Conservation (phyloP, 75 land plant species). For the Ceratopteris richardii region DNA sequence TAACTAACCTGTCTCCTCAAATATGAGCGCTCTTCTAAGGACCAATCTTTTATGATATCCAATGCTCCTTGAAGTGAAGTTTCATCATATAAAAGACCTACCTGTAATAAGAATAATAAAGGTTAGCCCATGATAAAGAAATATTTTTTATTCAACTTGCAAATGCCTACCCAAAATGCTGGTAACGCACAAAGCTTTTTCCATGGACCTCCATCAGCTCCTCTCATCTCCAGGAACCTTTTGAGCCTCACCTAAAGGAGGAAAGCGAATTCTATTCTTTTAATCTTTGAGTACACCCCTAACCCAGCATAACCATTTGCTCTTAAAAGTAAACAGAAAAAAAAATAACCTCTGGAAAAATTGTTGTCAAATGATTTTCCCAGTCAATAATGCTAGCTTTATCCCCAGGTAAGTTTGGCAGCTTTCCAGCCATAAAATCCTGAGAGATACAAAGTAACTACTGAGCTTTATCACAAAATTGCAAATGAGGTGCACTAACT, state of each 20-base stretch:
- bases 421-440: constrained; percentile 90
- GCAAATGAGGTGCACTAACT: not conserved
- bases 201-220: constrained; percentile 99
- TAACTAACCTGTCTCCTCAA: constrained; percentile 61
- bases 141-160: not conserved
- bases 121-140: not conserved
- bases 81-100: constrained; percentile 91
- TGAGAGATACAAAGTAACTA: constrained; percentile 15
- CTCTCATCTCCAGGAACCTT: constrained; percentile 97
- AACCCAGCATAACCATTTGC: no score
- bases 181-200: constrained; percentile 95
- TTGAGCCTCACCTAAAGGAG: constrained; percentile 77
- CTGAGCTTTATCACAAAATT: not conserved
- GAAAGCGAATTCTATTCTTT: not conserved
- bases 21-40: constrained; percentile 71
- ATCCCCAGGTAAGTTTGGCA: constrained; percentile 80
- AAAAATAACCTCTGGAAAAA: constrained; percentile 94
- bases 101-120: constrained; percentile 33
- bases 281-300: no score
- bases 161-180: constrained; percentile 74
- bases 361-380: constrained; percentile 98
- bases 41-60: constrained; percentile 89
- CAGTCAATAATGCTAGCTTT: constrained; percentile 82
- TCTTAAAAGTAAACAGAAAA: not conserved
- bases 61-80: constrained; percentile 69